Conservation (phyloP, 768 basidiomycete species). For the Gyrodon lividus region DNA sequence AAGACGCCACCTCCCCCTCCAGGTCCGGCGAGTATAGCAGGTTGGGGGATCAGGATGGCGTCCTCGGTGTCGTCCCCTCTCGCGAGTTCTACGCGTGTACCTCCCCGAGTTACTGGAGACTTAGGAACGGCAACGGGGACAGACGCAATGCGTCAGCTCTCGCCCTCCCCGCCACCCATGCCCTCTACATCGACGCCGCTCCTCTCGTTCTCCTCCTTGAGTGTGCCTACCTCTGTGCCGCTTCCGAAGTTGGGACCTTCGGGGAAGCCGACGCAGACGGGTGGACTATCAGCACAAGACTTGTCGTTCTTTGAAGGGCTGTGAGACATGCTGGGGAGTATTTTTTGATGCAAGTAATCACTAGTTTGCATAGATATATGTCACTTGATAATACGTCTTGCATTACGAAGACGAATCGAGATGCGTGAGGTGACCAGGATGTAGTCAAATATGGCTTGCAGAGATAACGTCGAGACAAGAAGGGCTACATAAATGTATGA, state of each 20-base stretch:
- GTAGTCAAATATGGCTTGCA: too few relatives aligned
- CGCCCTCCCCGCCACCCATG: slow-evolving; percentile 18
- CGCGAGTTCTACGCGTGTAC: not conserved
- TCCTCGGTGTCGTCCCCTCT: not conserved
- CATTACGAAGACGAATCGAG: too few relatives aligned
- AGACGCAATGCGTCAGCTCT: slow-evolving; percentile 7
- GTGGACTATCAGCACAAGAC: slow-evolving; percentile 79
- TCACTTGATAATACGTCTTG: too few relatives aligned
- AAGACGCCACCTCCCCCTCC: not conserved
- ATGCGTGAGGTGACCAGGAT: too few relatives aligned
- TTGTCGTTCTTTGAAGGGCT: slow-evolving; percentile 84
- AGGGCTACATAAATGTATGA: too few relatives aligned
- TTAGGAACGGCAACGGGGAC: slow-evolving; percentile 4
- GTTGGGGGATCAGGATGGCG: not conserved
- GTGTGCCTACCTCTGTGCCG: slow-evolving; percentile 6
- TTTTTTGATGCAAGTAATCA: too few relatives aligned
- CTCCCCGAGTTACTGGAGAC: slow-evolving; percentile 1
- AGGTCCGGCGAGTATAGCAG: not conserved
- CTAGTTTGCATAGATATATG: too few relatives aligned
- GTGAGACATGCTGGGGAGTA: slow-evolving; percentile 30
- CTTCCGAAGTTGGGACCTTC: slow-evolving; percentile 16
- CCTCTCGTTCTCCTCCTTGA: slow-evolving; percentile 16
- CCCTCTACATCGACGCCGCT: slow-evolving; percentile 17
- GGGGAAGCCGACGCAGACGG: slow-evolving; percentile 30
- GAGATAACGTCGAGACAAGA: too few relatives aligned